Conservation (phyloP, 1,284 basidiomycete species). For the Ceratobasidium papillatum region DNA sequence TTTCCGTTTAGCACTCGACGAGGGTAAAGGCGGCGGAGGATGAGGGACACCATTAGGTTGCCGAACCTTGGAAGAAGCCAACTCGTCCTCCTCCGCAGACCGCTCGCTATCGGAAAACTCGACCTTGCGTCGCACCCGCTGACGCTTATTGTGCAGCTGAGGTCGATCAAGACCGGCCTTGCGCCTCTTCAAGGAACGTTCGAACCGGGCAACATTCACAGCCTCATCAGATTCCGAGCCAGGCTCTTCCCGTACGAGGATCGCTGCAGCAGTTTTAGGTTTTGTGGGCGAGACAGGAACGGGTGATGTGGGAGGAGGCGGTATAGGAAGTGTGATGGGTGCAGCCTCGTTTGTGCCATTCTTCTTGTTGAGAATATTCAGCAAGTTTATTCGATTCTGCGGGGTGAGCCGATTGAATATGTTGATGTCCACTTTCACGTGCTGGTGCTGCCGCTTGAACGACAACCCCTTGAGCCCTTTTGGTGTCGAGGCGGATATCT, state of each 20-base stretch:
- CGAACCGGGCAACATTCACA: slow-evolving; percentile 40
- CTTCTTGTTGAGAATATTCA: slow-evolving; percentile 40
- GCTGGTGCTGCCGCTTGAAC: slow-evolving; percentile 39
- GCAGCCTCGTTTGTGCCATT: slow-evolving; percentile 37
- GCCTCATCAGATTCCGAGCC: slow-evolving; percentile 34
- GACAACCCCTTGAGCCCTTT: slow-evolving; percentile 39
- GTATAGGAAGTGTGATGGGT: slow-evolving; percentile 19
- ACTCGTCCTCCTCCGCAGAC: slow-evolving; percentile 20
- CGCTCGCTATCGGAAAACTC: slow-evolving; percentile 40
- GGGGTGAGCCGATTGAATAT: slow-evolving; percentile 40
- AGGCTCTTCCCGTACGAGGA: slow-evolving; percentile 20
- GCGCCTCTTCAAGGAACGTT: slow-evolving; percentile 35
- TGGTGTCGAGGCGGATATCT: slow-evolving; percentile 31
- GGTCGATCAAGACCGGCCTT: slow-evolving; percentile 29
- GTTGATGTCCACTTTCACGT: slow-evolving; percentile 41
- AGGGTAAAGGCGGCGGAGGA: slow-evolving; percentile 20
- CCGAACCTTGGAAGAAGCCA: neutral
- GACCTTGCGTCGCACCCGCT: slow-evolving; percentile 34
- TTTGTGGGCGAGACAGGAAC: slow-evolving; percentile 39
- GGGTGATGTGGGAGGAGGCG: slow-evolving; percentile 29
- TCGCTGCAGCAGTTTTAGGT: slow-evolving; percentile 32
- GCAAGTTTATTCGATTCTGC: slow-evolving; percentile 37
- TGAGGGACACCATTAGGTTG: neutral
- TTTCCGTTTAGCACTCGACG: slow-evolving; percentile 15
- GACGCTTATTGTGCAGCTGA: slow-evolving; percentile 13